Base-by-base conservation (phyloP, 1,284 basidiomycete genomes). In the Leccinum fuscescens region DNA sequence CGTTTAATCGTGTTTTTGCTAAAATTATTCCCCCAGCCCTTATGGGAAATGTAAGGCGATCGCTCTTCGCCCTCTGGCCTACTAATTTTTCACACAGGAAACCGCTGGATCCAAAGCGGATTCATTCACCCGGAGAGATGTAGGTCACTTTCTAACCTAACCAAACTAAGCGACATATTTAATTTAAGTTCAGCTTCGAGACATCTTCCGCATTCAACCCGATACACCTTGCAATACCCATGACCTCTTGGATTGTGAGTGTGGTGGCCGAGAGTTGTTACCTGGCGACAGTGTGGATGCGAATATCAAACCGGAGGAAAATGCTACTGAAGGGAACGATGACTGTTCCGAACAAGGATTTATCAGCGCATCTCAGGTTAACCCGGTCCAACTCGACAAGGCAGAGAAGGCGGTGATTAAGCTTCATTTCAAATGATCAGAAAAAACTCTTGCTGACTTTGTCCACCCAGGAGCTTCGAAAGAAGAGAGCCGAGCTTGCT, bases 221-320 rank as follows among this genome's bases (percentile, higher is more conserved):
- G 79, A 88, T 56, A 96, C 95, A 0, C 76, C 82, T 3, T 98
- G 94, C 76, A 90, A 96, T 61, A 98, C 96, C 2, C 97, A 97
- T 67, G 94, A 96, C 67, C 80, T 95, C 15, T 78, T 96, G 14
- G 86, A 85, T 56, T 96, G 93, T 70, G 77, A 79, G 33, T 94
- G 94, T 66, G 81, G 80, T 62, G 73, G 72, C 27, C 64, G 64
- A 24, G 66, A 66, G 55, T 9, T 63, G 51, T 59, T 65, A 61
- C 56, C 57, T 24, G 52, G 58, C 52, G 66, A 71, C 46, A 70
- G 69, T 31, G 65, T 49, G 42, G 63, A 63, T 24, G 29, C 57
- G 15, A 58, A 6, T 42, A 15, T 48, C 51, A 63, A 63, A 55
- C 27, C 20, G 42, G 62, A 61, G 5, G 63, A 61, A 22, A 69